Evolutionary conservation across 1,284 basidiomycete species (phyloP).

Genomic region (Melampsora americana): DNA sequence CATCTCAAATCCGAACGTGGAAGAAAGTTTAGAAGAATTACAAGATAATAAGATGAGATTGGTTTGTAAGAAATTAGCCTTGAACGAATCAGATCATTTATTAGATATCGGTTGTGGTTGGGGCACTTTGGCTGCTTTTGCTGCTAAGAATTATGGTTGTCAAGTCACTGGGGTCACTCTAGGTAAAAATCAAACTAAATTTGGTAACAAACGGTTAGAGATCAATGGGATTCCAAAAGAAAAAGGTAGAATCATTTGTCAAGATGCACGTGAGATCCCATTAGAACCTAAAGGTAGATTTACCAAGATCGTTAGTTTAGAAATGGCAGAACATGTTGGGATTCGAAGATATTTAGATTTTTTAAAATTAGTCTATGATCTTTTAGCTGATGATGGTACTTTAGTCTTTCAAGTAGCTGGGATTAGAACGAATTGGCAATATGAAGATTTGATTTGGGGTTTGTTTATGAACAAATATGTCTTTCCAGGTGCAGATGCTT

Average conservation of each 20-base stretch:
- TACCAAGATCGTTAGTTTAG: conserved; percentile 91
- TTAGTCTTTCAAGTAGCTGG: conserved; percentile 97
- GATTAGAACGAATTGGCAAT: conserved; percentile 90
- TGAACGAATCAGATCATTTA: conserved; percentile 76
- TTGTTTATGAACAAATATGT: conserved; percentile 56
- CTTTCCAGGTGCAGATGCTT: conserved; percentile 97
- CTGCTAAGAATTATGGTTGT: conserved; percentile 93
- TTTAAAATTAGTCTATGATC: conserved; percentile 84
- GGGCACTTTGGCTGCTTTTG: conserved; percentile 92
- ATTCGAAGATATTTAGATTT: conserved; percentile 87
- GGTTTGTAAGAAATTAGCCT: conserved; percentile 89
- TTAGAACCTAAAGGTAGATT: conserved; percentile 69
- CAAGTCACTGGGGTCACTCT: conserved; percentile 95
- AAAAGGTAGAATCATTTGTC: conserved; percentile 85
- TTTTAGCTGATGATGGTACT: conserved; percentile 89
- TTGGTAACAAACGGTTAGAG: conserved; percentile 82
- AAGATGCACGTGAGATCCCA: conserved; percentile 91
- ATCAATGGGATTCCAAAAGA: conserved; percentile 72
- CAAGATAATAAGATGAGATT: conserved; percentile 97
- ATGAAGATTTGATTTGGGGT: conserved; percentile 93
- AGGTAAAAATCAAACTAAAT: conserved; percentile 81
- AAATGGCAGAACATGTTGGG: conserved; percentile 99
- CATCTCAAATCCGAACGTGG: conserved; percentile 68
- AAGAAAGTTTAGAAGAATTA: conserved; percentile 87
- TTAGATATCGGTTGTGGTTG: conserved; percentile 96